Evolutionary conservation across 495 filamentous ascomycete genomes (phyloP), one percentile per base, ranked within the genome.

Genomic region (Neurospora tetraspora): DNA sequence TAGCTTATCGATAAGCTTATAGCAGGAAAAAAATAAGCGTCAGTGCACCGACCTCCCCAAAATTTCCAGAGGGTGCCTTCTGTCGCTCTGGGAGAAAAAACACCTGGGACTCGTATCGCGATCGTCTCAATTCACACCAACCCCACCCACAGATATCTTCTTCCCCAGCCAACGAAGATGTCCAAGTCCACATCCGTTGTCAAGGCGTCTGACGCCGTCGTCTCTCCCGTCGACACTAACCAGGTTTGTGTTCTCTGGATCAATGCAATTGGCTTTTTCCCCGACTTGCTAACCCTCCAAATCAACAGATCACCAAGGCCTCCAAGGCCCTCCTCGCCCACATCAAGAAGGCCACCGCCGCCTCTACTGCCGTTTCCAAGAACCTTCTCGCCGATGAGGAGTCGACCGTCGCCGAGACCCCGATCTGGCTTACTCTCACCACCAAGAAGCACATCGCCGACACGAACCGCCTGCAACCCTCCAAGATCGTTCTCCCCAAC

Each of bases 381-480:
- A 91, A 90, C 70, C 87, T 97, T 39, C 90, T 96, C 76, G 87
- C 88, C 18, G 86, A 90, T 71, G 88, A 89, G 71, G 87, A 89
- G 73, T 76, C 80, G 34, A 59, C 73, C 3, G 39, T 80, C 39
- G 79, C 79, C 20, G 84, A 87, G 73, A 79, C 81, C 1, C 88
- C 92, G 4, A 85, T 98, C 71, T 97, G 92, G 91, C 88, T 99
- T 39, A 89, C 90, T 12, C 83, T 99, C 69, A 92, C 93, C 68
- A 97, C 94, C 65, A 98, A 98, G 83, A 93, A 92, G 81, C 92
- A 96, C 61, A 78, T 80, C 38, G 73, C 79, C 73, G 78, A 79
- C 39, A 73, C 78, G 12, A 59, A 76, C 76, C 72, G 74, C 71
- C 86, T 98, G 70, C 97, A 97, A 84, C 95, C 96, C 34, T 72